Percentiles rank a stretch among this genome's conserved stretches.
These are phyloP conservation scores for Candida khao-thaluensis DNA, from an alignment of 805 yeast genomes.

Conservation along the genomic window DNA sequence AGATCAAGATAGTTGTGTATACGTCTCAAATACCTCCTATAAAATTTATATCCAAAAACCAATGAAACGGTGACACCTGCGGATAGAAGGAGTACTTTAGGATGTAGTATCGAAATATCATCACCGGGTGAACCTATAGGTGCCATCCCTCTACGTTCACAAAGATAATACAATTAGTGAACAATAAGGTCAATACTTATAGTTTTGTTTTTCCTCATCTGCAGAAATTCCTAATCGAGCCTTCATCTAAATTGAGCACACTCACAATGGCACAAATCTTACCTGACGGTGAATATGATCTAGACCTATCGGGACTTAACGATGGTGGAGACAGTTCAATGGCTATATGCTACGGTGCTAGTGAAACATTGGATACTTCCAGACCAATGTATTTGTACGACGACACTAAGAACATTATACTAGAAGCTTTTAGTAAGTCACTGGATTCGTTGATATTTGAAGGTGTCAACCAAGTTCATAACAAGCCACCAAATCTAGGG, in stretches of 20 bases:
- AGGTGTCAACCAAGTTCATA: constrained; percentile 34
- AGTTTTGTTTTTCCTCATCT: constrained; percentile 1
- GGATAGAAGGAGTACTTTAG: constrained; percentile 38
- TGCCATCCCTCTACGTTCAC: constrained; percentile 9
- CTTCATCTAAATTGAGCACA: neutral
- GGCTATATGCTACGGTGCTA: constrained; percentile 42
- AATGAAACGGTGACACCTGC: constrained; percentile 32
- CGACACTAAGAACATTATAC: constrained; percentile 30
- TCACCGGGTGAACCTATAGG: constrained; percentile 10
- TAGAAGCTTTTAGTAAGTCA: constrained; percentile 25
- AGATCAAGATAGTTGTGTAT: constrained; percentile 37
- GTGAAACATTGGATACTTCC: constrained; percentile 40
- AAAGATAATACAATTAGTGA: too few species aligned
- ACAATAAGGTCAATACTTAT: too few species aligned
- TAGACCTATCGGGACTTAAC: constrained; percentile 30
- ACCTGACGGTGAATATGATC: constrained; percentile 46
- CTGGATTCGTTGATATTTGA: constrained; percentile 34
- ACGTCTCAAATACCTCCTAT: constrained; percentile 33
- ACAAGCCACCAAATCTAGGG: constrained; percentile 17
- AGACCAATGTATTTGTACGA: constrained; percentile 35
- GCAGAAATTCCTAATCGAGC: constrained; percentile 6
- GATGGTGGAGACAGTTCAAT: constrained; percentile 1
- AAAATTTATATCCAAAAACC: constrained; percentile 30
- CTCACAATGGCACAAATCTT: constrained; percentile 3
- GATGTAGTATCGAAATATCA: constrained; percentile 30